Evolutionary conservation across 805 yeast species (phyloP).

Genomic region (Myxozyma neotropica): DNA sequence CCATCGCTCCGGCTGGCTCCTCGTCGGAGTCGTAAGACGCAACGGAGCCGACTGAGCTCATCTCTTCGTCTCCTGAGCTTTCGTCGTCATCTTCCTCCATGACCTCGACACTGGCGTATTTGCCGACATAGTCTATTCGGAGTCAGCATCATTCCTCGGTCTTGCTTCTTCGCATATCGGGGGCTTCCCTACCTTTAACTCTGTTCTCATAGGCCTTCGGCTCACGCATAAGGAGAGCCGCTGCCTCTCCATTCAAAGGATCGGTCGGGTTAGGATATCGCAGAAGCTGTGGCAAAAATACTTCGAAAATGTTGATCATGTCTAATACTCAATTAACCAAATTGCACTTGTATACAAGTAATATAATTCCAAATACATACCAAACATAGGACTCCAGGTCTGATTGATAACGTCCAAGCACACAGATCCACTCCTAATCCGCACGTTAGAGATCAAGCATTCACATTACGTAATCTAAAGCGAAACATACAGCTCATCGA

Average conservation of each 20-base stretch:
- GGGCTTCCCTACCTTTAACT: constrained; percentile 50
- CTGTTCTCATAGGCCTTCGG: constrained; percentile 64
- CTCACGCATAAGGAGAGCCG: constrained; percentile 72
- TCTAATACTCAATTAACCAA: constrained; percentile 40
- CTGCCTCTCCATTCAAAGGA: constrained; percentile 90
- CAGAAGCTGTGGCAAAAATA: constrained; percentile 87
- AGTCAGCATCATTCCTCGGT: neutral
- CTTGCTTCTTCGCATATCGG: too few relatives aligned
- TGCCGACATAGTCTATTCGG: constrained; percentile 60
- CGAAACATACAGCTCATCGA: constrained; percentile 63
- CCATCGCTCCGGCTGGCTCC: constrained; percentile 47
- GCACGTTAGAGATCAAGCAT: neutral
- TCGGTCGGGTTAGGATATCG: constrained; percentile 93
- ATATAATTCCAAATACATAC: constrained; percentile 17
- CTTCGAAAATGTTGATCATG: constrained; percentile 83
- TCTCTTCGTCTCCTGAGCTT: constrained; percentile 43
- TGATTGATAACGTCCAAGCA: constrained; percentile 96
- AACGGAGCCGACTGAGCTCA: constrained; percentile 46
- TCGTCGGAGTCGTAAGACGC: constrained; percentile 45
- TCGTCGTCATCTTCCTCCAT: constrained; percentile 51
- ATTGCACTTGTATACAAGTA: neutral
- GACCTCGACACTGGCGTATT: constrained; percentile 61
- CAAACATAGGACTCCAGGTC: constrained; percentile 98
- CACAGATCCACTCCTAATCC: constrained; percentile 66
- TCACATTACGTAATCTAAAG: neutral